Evolutionary conservation across 140 eudicot species (phyloP).

Genomic region (Erigeron philadelphicus): DNA sequence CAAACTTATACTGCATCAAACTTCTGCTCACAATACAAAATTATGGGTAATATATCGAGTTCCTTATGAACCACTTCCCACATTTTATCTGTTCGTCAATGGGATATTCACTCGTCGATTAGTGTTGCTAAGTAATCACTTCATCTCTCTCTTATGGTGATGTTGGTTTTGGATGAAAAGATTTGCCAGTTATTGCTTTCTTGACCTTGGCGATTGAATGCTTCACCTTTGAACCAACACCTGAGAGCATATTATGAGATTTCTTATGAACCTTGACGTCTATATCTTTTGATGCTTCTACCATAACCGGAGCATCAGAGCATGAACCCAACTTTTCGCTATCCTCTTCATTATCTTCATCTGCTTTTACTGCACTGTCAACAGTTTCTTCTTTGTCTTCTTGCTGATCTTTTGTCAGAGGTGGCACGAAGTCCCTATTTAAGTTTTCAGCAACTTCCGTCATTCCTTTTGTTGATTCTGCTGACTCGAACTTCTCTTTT

Average conservation of each 20-base stretch:
- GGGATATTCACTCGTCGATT: slow-evolving; percentile 1
- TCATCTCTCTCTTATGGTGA: slow-evolving; percentile 38
- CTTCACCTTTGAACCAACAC: slow-evolving; percentile 74
- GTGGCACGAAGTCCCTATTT: slow-evolving; percentile 20
- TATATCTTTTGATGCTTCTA: slow-evolving; percentile 52
- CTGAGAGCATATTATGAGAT: slow-evolving; percentile 64
- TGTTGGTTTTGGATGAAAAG: slow-evolving; percentile 50
- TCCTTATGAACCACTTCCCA: slow-evolving; percentile 18
- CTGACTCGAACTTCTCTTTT: slow-evolving; percentile 22
- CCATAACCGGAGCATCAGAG: slow-evolving; percentile 54
- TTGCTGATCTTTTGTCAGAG: slow-evolving; percentile 21
- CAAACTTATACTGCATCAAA: slow-evolving; percentile 16
- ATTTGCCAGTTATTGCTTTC: slow-evolving; percentile 69
- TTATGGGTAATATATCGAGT: not conserved
- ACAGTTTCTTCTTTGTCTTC: slow-evolving; percentile 29
- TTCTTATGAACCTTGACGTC: slow-evolving; percentile 56
- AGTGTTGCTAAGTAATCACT: slow-evolving; percentile 20
- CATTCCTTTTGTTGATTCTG: slow-evolving; percentile 30
- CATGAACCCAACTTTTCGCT: slow-evolving; percentile 29
- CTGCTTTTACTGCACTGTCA: slow-evolving; percentile 30
- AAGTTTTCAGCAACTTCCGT: slow-evolving; percentile 20
- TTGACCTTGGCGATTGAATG: slow-evolving; percentile 75
- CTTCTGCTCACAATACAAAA: slow-evolving; percentile 10
- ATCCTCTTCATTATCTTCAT: slow-evolving; percentile 39
- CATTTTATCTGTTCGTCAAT: not conserved